A percentile compares a stretch with the other conserved stretches of the same genome.
These are phyloP conservation scores for Dendrocalamus sinicus DNA, from an alignment of 176 grass and related monocot species.

Conservation along the genomic window DNA sequence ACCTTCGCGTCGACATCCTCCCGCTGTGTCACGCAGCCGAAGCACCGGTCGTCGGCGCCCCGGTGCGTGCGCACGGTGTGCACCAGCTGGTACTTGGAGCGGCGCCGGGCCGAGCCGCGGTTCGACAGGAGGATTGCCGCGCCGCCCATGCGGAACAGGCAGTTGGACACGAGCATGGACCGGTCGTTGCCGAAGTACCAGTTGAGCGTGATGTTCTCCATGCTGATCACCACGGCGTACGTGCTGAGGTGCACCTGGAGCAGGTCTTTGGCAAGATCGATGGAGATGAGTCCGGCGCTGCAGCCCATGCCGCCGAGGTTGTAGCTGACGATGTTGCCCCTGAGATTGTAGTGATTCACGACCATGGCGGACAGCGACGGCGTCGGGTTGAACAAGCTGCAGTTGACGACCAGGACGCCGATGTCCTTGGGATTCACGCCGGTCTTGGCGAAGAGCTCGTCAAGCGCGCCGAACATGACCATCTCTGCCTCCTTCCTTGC, in stretches of 20 bases:
- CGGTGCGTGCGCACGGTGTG: conserved; percentile 70
- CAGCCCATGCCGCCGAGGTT: conserved; percentile 71
- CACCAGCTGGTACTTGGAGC: conserved; percentile 69
- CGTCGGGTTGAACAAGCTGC: conserved; percentile 65
- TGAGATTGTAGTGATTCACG: conserved; percentile 54
- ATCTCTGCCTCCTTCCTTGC: conserved; percentile 48
- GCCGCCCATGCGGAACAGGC: conserved; percentile 66
- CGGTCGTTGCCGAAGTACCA: conserved; percentile 65
- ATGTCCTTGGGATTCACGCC: conserved; percentile 50
- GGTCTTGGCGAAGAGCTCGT: conserved; percentile 57
- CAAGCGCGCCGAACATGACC: conserved; percentile 70
- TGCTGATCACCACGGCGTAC: conserved; percentile 63
- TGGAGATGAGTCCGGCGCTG: conserved; percentile 57
- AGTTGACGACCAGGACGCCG: conserved; percentile 58
- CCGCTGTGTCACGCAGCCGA: conserved; percentile 47
- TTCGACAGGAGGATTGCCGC: conserved; percentile 55
- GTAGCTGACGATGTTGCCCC: conserved; percentile 53
- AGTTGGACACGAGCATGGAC: conserved; percentile 67
- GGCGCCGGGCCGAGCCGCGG: not conserved
- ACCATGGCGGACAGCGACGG: conserved; percentile 63
- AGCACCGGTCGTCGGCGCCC: conserved; percentile 58
- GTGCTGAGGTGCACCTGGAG: conserved; percentile 49
- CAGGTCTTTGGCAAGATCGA: conserved; percentile 63
- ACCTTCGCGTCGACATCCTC: conserved; percentile 43
- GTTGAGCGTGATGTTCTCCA: conserved; percentile 69